Percentiles rank a stretch among this genome's conserved stretches.
These are phyloP conservation scores for Lotus japonicus DNA, from an alignment of 306 rosid genomes.

Conservation along the genomic window DNA sequence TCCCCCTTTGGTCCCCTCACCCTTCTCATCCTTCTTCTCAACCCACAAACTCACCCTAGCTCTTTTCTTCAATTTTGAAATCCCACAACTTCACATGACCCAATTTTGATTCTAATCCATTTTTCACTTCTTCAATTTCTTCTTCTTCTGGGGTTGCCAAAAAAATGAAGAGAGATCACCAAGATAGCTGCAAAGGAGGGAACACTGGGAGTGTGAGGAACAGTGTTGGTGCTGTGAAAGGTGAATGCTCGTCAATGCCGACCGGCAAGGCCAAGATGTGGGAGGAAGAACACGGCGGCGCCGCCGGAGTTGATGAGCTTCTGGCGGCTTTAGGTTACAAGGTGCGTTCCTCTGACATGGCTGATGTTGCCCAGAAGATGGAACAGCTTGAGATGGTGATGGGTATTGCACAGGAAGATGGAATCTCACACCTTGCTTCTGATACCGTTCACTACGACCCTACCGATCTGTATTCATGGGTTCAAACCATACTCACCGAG, in stretches of 20 bases:
- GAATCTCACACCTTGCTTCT: slow-evolving; percentile 51
- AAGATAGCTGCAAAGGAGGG: background rate
- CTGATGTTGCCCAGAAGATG: slow-evolving; percentile 67
- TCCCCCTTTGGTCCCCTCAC: slow-evolving; percentile 30
- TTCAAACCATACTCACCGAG: slow-evolving; percentile 67
- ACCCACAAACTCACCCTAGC: no score
- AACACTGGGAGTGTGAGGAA: background rate
- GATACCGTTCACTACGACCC: slow-evolving; percentile 82
- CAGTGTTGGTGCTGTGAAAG: background rate
- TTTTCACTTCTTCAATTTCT: background rate
- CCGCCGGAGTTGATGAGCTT: slow-evolving; percentile 38
- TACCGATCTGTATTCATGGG: slow-evolving; percentile 74
- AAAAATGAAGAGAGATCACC: slow-evolving; percentile 57
- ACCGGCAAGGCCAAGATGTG: slow-evolving; percentile 39
- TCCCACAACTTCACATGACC: background rate
- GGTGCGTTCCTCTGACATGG: slow-evolving; percentile 70
- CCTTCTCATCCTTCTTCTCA: no score
- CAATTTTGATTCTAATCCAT: background rate
- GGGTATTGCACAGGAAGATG: slow-evolving; percentile 61
- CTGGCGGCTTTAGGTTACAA: slow-evolving; percentile 74
- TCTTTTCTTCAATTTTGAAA: background rate
- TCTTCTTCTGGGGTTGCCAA: background rate
- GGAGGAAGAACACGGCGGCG: slow-evolving; percentile 33
- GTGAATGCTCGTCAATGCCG: slow-evolving; percentile 32
- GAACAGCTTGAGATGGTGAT: slow-evolving; percentile 76